Base-by-base conservation (phyloP, 2,329 filamentous ascomycete species). In the Aspergillus pseudoviridinutans region DNA sequence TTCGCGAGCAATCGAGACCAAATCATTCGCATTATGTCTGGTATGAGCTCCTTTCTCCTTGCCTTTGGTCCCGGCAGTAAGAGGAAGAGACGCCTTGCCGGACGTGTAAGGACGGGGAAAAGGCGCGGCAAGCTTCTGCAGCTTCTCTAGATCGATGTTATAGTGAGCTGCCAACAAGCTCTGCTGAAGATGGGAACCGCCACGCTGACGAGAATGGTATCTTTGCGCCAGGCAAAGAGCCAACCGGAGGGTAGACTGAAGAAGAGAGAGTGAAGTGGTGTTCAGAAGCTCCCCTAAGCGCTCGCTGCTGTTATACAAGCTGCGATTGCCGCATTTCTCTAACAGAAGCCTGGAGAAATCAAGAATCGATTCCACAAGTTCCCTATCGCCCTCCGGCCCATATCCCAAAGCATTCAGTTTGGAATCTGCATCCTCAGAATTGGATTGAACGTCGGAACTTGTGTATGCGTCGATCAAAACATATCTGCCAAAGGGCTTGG, bases 321-420 rank as follows among this genome's bases (percentile, higher is more conserved):
- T 97, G 65, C 95, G 84, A 71, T 99, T 99, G 58, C 93, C 94
- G 75, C 94, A 99, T 71, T 96, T 94, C 72, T 97, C 91, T 53
- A 97, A 79, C 29, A 99, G 81, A 73, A 96, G 84, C 60, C 88
- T 86, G 24, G 92, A 96, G 74, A 99, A 99, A 65, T 85, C 82
- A 59, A 99, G 80, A 54, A 97, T 83, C 29, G 85, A 82, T 71
- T 96, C 88, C 56, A 97, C 79, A 60, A 99, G 81, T 68, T 89
- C 80, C 65, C 87, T 82, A 73, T 99, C 94, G 64, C 90, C 92
- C 68, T 96, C 89, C 54, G 81, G 71, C 2, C 83, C 80, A 71
- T 88, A 91, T 28, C 87, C 88, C 55, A 89, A 74, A 62, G 81
- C 73, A 54, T 75, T 71, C 51, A 91, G 77, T 73, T 80, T 83